Evolutionary conservation across 2,329 filamentous ascomycete species (phyloP), one percentile per base, ranked within the genome.

Genomic region (Chaetomiaceae sp.): DNA sequence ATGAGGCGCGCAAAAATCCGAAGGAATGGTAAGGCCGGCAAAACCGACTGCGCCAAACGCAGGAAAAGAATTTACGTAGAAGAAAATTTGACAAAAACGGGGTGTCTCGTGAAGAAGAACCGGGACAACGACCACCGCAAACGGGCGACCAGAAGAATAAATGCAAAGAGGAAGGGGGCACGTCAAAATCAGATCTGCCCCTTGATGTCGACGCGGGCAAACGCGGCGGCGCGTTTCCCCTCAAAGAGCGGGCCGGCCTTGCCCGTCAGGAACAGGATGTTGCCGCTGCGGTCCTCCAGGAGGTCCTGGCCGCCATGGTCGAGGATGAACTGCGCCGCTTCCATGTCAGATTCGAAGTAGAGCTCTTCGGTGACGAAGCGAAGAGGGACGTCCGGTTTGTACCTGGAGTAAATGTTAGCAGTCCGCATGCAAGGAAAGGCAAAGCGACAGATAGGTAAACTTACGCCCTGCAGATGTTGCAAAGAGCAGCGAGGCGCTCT

Each of bases 301-400:
- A 94, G 72, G 30, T 84, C 71, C 65, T 88, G 79, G 42, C 84
- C 86, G 56, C 83, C 77, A 60, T 93, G 73, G 55, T 94, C 84
- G 60, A 87, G 81, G 62, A 98, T 81, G 67, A 97, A 98, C 64
- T 93, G 86, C 51, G 86, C 86, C 53, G 89, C 89, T 70, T 94
- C 88, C 62, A 85, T 79, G 69, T 95, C 89, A 49, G 86, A 89
- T 66, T 95, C 89, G 66, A 98, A 98, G 41, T 87, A 89, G 60
- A 98, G 84, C 68, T 97, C 91, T 68, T 96, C 88, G 49, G 90
- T 95, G 60, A 98, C 79, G 70, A 95, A 96, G 56, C 88, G 85
- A 56, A 97, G 77, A 60, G 84, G 86, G 62, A 97, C 79, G 65
- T 90, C 85, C 57, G 85, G 87, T 72, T 95, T 95, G 73, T 95